Evolutionary conservation across 2,329 filamentous ascomycete genomes (phyloP).

Genomic region (Fusarium sterilihyphosum): DNA sequence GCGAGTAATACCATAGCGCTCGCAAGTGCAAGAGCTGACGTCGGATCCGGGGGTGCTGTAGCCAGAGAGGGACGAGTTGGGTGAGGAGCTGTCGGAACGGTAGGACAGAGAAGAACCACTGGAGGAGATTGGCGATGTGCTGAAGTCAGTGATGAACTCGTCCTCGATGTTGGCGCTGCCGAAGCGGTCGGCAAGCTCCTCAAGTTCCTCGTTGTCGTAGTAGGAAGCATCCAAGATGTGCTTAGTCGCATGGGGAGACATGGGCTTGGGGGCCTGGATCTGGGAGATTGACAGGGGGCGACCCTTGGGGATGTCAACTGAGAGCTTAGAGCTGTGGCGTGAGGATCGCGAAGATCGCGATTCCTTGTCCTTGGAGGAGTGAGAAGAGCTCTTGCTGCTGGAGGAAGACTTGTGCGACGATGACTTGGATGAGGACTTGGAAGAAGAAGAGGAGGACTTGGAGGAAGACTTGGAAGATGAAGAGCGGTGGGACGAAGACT

Average conservation of each 20-base stretch:
- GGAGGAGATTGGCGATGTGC: constrained; percentile 71
- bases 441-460: constrained; percentile 47
- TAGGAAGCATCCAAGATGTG: constrained; percentile 87
- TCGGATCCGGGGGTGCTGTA: constrained; percentile 84
- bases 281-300: constrained; percentile 87
- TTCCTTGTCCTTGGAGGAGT: constrained; percentile 57
- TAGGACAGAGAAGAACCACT: constrained; percentile 76
- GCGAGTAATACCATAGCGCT: constrained; percentile 96
- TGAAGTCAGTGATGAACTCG: constrained; percentile 65
- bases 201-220: constrained; percentile 75
- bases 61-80: constrained; percentile 77
- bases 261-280: constrained; percentile 90
- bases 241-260: constrained; percentile 86
- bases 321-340: constrained; percentile 61
- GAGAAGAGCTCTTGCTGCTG: constrained; percentile 52
- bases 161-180: constrained; percentile 67
- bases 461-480: constrained; percentile 57
- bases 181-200: constrained; percentile 83
- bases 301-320: constrained; percentile 82
- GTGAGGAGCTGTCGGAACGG: constrained; percentile 78
- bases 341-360: constrained; percentile 54
- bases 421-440: constrained; percentile 53
- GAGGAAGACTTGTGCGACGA: constrained; percentile 49
- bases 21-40: constrained; percentile 86
- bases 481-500: constrained; percentile 53